Evolutionary conservation across 148 eudicot genomes (phyloP).

Genomic region (Persicaria tinctoria): DNA sequence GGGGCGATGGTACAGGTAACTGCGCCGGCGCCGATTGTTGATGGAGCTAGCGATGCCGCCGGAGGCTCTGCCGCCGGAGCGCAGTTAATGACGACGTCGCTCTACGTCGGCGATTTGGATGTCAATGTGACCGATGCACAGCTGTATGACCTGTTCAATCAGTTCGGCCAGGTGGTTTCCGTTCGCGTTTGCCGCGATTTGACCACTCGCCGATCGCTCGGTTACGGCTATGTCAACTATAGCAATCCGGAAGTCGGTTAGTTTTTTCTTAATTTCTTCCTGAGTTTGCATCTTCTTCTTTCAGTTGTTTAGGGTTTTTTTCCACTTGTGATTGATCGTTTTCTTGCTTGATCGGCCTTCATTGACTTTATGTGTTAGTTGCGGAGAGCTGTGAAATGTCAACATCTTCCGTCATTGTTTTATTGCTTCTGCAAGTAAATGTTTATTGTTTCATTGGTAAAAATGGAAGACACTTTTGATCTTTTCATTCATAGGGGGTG

Average conservation of each 20-base stretch:
- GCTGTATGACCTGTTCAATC: conserved; percentile 56
- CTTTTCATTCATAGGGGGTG: no score
- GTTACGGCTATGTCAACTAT: conserved; percentile 72
- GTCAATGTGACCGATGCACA: conserved; percentile 47
- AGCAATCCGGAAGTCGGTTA: conserved; percentile 48
- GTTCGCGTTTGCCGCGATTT: conserved; percentile 67
- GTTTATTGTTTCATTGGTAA: neutral
- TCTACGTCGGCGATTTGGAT: conserved; percentile 72
- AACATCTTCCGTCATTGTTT: neutral
- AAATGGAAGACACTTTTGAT: no score
- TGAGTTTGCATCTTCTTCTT: neutral
- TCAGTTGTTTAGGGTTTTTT: neutral
- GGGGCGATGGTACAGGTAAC: conserved; percentile 16
- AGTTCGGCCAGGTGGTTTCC: conserved; percentile 57
- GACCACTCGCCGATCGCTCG: conserved; percentile 43
- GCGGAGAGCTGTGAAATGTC: neutral
- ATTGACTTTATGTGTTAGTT: neutral
- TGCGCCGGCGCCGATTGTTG: conserved; percentile 11
- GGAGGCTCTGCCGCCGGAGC: conserved; percentile 12
- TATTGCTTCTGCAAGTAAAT: neutral
- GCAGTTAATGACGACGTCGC: conserved; percentile 44
- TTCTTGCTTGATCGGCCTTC: neutral
- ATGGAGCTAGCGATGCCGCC: conserved; percentile 1
- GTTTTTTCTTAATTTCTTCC: conserved; percentile 5
- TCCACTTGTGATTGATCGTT: neutral